A percentile compares a stretch with the other conserved stretches of the same genome.
Evolutionary conservation across 106 monocot genomes (phyloP).

Genomic region (Platanthera zijinensis): DNA sequence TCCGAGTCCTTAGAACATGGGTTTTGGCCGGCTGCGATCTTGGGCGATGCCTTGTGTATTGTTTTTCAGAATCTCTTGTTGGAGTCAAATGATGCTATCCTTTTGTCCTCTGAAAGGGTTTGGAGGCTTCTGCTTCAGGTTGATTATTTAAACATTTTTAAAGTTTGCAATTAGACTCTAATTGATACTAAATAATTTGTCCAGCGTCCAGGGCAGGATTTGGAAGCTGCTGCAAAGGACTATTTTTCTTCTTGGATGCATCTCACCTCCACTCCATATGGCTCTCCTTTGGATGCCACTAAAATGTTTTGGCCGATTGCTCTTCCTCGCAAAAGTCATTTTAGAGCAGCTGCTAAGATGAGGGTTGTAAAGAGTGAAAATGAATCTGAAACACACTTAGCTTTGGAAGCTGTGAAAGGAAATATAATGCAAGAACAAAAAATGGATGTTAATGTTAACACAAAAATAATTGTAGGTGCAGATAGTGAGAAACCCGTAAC

Average conservation of each 20-base stretch:
- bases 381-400: constrained; percentile 22
- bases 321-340: constrained; percentile 80
- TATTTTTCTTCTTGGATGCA: constrained; percentile 82
- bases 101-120: constrained; percentile 76
- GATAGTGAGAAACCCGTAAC: constrained; percentile 85
- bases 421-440: constrained; percentile 30
- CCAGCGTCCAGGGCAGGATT: constrained; percentile 68
- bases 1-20: constrained; percentile 21
- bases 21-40: constrained; percentile 65
- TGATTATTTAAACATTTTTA: constrained; percentile 4
- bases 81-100: constrained; percentile 82
- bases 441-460: constrained; percentile 32
- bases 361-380: constrained; percentile 59
- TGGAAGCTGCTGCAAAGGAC: constrained; percentile 53
- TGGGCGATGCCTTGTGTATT: constrained; percentile 88
- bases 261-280: constrained; percentile 78
- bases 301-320: constrained; percentile 90
- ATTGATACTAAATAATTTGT: constrained; percentile 9
- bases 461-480: constrained; percentile 67
- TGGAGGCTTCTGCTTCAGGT: constrained; percentile 94
- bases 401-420: constrained; percentile 34
- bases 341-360: constrained; percentile 94
- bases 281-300: constrained; percentile 60
- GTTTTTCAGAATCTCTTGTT: constrained; percentile 91
- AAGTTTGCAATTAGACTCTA: constrained; percentile 1